phyloP scores from a whole-genome alignment of 2,329 filamentous ascomycete genomes.

The Penicillium janthinellum region DNA sequence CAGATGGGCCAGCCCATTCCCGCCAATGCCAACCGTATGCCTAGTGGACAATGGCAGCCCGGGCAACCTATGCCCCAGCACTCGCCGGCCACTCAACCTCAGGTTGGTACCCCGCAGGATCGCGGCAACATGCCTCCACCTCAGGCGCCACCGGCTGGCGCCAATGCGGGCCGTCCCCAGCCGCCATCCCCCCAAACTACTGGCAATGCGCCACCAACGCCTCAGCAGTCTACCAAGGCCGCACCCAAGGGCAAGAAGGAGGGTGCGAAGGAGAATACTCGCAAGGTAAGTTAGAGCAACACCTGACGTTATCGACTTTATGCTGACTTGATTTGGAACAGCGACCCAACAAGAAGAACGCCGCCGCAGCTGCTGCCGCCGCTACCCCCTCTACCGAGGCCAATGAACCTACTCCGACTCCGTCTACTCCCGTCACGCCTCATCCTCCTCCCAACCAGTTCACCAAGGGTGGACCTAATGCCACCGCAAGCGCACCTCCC shows the following conservation, averaged over 20 bases:
- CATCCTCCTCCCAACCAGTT: constrained; percentile 50
- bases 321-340: neutral
- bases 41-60: constrained; percentile 45
- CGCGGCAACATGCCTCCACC: constrained; percentile 56
- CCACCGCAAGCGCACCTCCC: constrained; percentile 34
- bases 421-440: constrained; percentile 52
- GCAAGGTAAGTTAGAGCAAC: constrained; percentile 48
- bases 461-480: constrained; percentile 43
- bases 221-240: constrained; percentile 60
- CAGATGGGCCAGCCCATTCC: constrained; percentile 50
- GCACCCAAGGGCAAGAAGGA: constrained; percentile 62
- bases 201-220: constrained; percentile 60
- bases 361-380: constrained; percentile 42
- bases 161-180: constrained; percentile 44
- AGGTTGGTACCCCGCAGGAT: constrained; percentile 59
- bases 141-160: constrained; percentile 46
- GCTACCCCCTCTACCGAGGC: constrained; percentile 50
- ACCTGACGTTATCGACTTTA: constrained; percentile 3
- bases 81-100: constrained; percentile 47
- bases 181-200: constrained; percentile 49
- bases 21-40: constrained; percentile 43
- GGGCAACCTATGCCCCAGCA: constrained; percentile 53
- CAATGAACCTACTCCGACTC: constrained; percentile 51
- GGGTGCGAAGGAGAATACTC: constrained; percentile 46
- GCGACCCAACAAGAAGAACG: constrained; percentile 49